phyloP scores from a whole-genome alignment of 2,329 filamentous ascomycete species.

The Trichoderma aggressivum region DNA sequence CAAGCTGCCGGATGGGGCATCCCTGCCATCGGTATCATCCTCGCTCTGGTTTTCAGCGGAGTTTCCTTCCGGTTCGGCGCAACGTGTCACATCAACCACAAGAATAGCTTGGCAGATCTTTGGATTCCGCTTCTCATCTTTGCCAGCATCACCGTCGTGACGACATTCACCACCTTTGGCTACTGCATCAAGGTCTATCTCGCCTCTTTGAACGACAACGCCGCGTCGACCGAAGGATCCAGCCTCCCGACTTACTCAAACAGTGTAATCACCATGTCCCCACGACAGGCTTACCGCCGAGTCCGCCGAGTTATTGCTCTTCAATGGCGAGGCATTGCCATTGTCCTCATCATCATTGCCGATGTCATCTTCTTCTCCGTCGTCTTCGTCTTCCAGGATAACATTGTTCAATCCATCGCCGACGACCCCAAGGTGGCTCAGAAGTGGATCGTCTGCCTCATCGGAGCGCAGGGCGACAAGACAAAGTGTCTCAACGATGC shows the following conservation, averaged over 20 bases:
- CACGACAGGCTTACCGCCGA: conserved; percentile 82
- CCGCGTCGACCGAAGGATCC: conserved; percentile 67
- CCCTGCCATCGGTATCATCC: conserved; percentile 68
- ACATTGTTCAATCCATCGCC: conserved; percentile 59
- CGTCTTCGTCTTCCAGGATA: conserved; percentile 85
- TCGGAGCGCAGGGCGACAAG: conserved; percentile 53
- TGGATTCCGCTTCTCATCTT: conserved; percentile 88
- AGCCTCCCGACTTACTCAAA: conserved; percentile 66
- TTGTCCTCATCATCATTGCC: conserved; percentile 83
- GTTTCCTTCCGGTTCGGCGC: conserved; percentile 91
- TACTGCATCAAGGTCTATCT: conserved; percentile 97
- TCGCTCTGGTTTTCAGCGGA: conserved; percentile 80
- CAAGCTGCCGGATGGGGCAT: conserved; percentile 81
- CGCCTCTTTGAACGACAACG: conserved; percentile 72
- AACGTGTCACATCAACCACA: conserved; percentile 92
- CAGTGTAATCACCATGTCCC: conserved; percentile 73
- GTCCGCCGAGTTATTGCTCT: conserved; percentile 82
- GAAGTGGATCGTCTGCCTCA: conserved; percentile 73
- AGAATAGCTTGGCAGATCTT: conserved; percentile 76
- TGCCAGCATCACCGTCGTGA: conserved; percentile 68
- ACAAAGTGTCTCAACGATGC: conserved; percentile 62
- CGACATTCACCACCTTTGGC: conserved; percentile 79
- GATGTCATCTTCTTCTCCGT: conserved; percentile 94
- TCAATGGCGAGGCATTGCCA: conserved; percentile 89
- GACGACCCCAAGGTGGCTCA: conserved; percentile 51